A percentile compares a stretch with the other conserved stretches of the same genome.
Conservation (phyloP, 805 yeast genomes). For the Candida loeiensis region DNA sequence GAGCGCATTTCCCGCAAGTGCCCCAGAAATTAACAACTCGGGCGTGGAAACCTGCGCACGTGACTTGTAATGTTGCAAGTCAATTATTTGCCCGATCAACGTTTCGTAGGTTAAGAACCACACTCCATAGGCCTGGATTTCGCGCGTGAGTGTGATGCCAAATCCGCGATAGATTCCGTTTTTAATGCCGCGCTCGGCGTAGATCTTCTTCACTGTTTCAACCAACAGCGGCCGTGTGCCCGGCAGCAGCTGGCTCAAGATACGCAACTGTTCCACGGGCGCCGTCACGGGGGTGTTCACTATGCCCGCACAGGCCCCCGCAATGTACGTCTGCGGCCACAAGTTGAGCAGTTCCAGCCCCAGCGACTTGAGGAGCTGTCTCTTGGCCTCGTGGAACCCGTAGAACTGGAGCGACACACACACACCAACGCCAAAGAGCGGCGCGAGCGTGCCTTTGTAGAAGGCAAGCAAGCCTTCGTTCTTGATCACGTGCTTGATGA, state of each 20-base stretch:
- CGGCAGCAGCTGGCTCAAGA: slow-evolving; percentile 53
- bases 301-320: slow-evolving; percentile 65
- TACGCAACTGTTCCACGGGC: slow-evolving; percentile 66
- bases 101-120: slow-evolving; percentile 69
- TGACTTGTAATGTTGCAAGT: slow-evolving; percentile 29
- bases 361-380: slow-evolving; percentile 44
- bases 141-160: slow-evolving; percentile 52
- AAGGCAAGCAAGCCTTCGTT: slow-evolving; percentile 43
- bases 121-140: slow-evolving; percentile 70
- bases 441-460: slow-evolving; percentile 45
- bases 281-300: slow-evolving; percentile 62
- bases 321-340: slow-evolving; percentile 55
- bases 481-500: slow-evolving; percentile 33
- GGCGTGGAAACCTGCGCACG: slow-evolving; percentile 52
- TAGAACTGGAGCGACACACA: slow-evolving; percentile 70
- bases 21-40: slow-evolving; percentile 56
- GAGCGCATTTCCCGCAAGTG: slow-evolving; percentile 63
- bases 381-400: slow-evolving; percentile 65
- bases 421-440: slow-evolving; percentile 49
- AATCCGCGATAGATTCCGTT: slow-evolving; percentile 55
- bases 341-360: slow-evolving; percentile 37
- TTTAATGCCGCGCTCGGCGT: slow-evolving; percentile 37
- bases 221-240: slow-evolving; percentile 16
- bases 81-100: slow-evolving; percentile 41
- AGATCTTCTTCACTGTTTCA: slow-evolving; percentile 42